These are phyloP conservation scores for Rhododendron ovatum DNA, from an alignment of 148 eudicot genomes.

Conservation along the genomic window DNA sequence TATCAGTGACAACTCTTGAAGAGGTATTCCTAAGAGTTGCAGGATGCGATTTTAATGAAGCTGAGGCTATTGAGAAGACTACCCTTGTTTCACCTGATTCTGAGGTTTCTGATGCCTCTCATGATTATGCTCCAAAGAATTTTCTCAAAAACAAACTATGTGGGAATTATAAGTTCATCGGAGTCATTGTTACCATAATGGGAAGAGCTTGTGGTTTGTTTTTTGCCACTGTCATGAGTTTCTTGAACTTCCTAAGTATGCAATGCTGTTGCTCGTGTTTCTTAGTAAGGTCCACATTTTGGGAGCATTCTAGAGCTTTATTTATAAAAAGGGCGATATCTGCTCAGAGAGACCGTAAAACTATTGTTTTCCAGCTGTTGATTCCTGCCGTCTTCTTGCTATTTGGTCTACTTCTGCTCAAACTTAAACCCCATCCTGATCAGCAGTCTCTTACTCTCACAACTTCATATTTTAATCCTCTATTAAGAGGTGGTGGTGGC, in stretches of 20 bases:
- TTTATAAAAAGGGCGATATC: constrained; percentile 79
- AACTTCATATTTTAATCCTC: constrained; percentile 83
- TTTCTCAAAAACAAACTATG: constrained; percentile 31
- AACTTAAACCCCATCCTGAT: constrained; percentile 89
- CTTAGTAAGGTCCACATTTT: constrained; percentile 68
- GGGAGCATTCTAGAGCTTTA: constrained; percentile 87
- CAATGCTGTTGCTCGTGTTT: constrained; percentile 71
- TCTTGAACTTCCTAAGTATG: constrained; percentile 49
- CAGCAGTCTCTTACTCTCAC: constrained; percentile 76
- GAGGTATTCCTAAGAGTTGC: constrained; percentile 97
- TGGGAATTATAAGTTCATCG: constrained; percentile 37
- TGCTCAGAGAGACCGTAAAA: constrained; percentile 83
- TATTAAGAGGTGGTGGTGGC: constrained; percentile 86
- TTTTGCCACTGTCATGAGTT: constrained; percentile 40
- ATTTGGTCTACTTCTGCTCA: constrained; percentile 75
- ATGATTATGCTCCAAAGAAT: constrained; percentile 34
- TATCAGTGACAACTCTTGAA: constrained; percentile 94
- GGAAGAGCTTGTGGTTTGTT: constrained; percentile 48
- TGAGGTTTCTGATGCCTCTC: constrained; percentile 28
- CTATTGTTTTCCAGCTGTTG: constrained; percentile 85
- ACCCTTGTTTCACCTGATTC: constrained; percentile 26
- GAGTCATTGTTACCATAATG: constrained; percentile 36
- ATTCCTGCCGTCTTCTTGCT: constrained; percentile 86
- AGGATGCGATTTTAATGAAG: constrained; percentile 70
- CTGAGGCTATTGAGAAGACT: constrained; percentile 32